phyloP scores from a whole-genome alignment of 192 early-diverging fungal species.

The Coemansia aciculifera region DNA sequence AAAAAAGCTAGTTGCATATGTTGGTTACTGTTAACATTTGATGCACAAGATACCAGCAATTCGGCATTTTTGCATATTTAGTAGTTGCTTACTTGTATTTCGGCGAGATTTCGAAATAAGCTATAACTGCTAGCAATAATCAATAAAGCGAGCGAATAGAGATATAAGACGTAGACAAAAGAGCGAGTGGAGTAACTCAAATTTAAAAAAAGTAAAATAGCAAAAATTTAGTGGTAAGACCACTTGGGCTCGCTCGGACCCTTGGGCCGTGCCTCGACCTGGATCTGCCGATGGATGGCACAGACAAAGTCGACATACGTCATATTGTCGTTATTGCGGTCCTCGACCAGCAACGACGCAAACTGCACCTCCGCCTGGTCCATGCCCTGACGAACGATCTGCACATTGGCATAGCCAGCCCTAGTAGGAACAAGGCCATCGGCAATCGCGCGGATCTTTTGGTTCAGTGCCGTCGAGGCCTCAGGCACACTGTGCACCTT shows the following conservation, averaged over 20 bases:
- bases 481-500: conserved; percentile 60
- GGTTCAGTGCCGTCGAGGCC: conserved; percentile 62
- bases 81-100: not conserved
- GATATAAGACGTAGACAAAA: conserved; percentile 4
- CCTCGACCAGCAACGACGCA: conserved; percentile 77
- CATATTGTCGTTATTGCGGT: conserved; percentile 84
- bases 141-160: not conserved
- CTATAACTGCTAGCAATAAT: not conserved
- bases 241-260: conserved; percentile 39
- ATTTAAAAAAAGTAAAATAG: not conserved
- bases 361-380: conserved; percentile 84
- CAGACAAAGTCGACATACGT: conserved; percentile 93
- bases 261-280: conserved; percentile 65
- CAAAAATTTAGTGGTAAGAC: conserved; percentile 31
- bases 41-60: not conserved
- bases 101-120: not conserved
- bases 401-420: conserved; percentile 64
- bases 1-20: not conserved
- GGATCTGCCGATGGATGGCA: conserved; percentile 84
- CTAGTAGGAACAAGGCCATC: conserved; percentile 65
- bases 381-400: conserved; percentile 81
- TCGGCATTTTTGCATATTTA: not conserved
- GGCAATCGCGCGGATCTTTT: conserved; percentile 66
- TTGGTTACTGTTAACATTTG: not conserved
- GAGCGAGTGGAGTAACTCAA: not conserved